These are phyloP conservation scores for Ceratocystis cacaofunesta DNA, from an alignment of 2,329 filamentous ascomycete genomes.

Conservation along the genomic window DNA sequence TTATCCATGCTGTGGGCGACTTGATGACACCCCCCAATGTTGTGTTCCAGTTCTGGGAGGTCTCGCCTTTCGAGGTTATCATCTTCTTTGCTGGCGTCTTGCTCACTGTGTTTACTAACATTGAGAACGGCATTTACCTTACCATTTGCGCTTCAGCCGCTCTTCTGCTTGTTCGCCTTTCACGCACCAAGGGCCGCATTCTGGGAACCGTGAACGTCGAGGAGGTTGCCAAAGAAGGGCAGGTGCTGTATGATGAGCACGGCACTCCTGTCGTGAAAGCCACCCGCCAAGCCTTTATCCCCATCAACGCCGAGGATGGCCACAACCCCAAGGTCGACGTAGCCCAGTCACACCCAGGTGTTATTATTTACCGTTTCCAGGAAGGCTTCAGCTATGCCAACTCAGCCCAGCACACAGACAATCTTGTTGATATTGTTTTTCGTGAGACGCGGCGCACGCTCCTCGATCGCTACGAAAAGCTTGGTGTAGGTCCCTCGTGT, in stretches of 20 bases:
- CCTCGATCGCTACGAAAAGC: constrained; percentile 29
- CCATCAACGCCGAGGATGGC: constrained; percentile 35
- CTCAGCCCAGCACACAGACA: constrained; percentile 35
- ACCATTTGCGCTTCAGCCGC: constrained; percentile 66
- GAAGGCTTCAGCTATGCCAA: constrained; percentile 45
- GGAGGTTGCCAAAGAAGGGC: constrained; percentile 10
- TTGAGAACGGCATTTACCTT: constrained; percentile 85
- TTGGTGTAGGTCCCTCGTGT: constrained; percentile 28
- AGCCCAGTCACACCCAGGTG: constrained; percentile 35
- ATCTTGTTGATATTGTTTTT: constrained; percentile 33
- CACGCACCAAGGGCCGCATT: constrained; percentile 71
- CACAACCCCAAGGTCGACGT: constrained; percentile 34
- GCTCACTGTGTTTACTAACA: constrained; percentile 73
- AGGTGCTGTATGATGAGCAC: constrained; percentile 11
- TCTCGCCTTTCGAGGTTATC: constrained; percentile 75
- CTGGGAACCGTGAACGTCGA: constrained; percentile 54
- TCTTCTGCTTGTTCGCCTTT: constrained; percentile 66
- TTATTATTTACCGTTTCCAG: constrained; percentile 41
- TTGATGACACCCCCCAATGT: constrained; percentile 82
- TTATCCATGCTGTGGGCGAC: constrained; percentile 90
- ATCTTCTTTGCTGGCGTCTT: constrained; percentile 91
- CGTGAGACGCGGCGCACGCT: constrained; percentile 32
- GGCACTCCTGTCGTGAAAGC: constrained; percentile 10
- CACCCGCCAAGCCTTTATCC: constrained; percentile 28
- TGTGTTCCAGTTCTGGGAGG: constrained; percentile 88